Evolutionary conservation across 1,284 basidiomycete genomes (phyloP).

Genomic region (Singerocomus inundabilis): DNA sequence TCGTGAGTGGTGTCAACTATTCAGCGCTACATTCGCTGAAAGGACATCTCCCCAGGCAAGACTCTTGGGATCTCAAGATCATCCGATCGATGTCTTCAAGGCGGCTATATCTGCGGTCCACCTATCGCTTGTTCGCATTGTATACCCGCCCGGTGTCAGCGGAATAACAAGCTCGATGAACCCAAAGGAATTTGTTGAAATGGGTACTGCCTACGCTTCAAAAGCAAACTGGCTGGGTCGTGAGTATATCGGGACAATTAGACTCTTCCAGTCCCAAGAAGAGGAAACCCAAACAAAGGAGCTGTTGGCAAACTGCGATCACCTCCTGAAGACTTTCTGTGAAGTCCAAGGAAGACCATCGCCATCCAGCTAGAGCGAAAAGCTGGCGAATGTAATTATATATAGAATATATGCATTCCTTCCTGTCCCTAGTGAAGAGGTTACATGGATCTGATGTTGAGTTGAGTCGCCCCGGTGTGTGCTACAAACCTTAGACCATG

Average conservation of each 20-base stretch:
- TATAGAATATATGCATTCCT: not conserved
- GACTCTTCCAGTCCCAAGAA: constrained; percentile 52
- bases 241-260: constrained; percentile 47
- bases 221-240: constrained; percentile 55
- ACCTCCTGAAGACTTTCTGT: constrained; percentile 34
- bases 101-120: constrained; percentile 67
- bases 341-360: constrained; percentile 26
- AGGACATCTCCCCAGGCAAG: constrained; percentile 50
- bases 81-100: constrained; percentile 58
- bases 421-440: not conserved
- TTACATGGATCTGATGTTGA: constrained; percentile 1
- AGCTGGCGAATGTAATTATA: not conserved
- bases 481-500: not conserved
- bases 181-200: constrained; percentile 9
- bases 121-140: constrained; percentile 46
- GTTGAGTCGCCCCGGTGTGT: not conserved
- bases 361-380: constrained; percentile 12
- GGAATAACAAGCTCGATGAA: constrained; percentile 14
- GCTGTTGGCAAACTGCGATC: constrained; percentile 57
- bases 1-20: constrained; percentile 50
- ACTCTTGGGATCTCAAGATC: constrained; percentile 60
- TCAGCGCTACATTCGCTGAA: constrained; percentile 1
- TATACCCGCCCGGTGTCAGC: constrained; percentile 18
- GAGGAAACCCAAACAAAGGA: constrained; percentile 40
- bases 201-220: constrained; percentile 49